Base-by-base conservation (phyloP, 768 basidiomycete genomes). In the Termitomyces sp. region DNA sequence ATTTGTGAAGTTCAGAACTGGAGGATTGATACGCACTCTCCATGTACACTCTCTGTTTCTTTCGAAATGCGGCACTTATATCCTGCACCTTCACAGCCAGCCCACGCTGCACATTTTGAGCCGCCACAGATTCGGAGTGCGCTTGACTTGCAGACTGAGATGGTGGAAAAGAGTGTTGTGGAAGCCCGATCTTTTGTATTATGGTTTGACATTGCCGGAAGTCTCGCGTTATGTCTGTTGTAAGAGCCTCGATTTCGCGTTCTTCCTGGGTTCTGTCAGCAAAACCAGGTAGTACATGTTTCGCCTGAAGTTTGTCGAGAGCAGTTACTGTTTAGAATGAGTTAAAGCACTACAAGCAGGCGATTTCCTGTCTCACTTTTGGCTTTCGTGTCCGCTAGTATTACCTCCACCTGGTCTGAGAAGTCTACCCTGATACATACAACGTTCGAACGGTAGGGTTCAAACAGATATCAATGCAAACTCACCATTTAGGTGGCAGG, bases 41-140 rank as follows among this genome's bases (percentile, higher is more conserved):
- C 90, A 99, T 90, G 72, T 98, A 98, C 32, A 96, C 90, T 58
- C 93, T 87, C 73, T 99, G 97, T 77, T 96, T 98, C 80, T 97
- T 98, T 60, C 97, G 84, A 69, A 99, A 98, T 12, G 86, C 78
- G 21, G 88, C 89, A 65, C 93, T 95, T 52, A 95, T 79, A 64
- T 94, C 92, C 75, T 98, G 97, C 12, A 98, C 85, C 71, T 94
- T 94, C 37, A 91, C 93, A n/a, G 97, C 97, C 53, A 99, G 83
- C 21, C 87, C 95, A 41, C 94, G 85, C 71, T 98, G 97, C 21
- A 98, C 92, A 69, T 99, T 98, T 76, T 90, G 91, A 34, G 92
- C 89, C 1, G 94, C 83, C 40, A 85, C 76, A 9, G 76, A 73
- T 63, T 87, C 82, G 59, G 81, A 76, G 56, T 76, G 66, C 10